Base-by-base conservation (phyloP, 2,329 filamentous ascomycete genomes). In the Fusarium sp. region DNA sequence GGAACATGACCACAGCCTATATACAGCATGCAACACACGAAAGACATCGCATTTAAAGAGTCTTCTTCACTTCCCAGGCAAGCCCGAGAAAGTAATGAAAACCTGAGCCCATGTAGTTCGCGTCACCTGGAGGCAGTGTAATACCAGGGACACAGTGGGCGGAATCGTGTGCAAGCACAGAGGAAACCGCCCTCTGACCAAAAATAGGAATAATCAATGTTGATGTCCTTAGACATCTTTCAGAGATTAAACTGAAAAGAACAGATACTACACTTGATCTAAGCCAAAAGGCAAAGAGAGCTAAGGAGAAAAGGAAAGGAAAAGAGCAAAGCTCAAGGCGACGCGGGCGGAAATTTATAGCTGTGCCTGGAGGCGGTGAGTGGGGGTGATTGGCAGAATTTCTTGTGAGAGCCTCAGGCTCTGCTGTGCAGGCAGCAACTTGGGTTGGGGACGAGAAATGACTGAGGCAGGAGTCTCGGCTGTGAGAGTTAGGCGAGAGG, bases 211-310 rank as follows among this genome's bases (percentile, higher is more conserved):
- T 92, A 94, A 94, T 92, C 90, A 88, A 84, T 85, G 86, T 87
- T 88, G 85, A 84, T 84, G 84, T 84, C 88, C 85, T 83, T 92
- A 87, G 89, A 85, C 84, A 85, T 86, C 86, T 93, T 92, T 91
- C 91, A 94, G 91, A 91, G 90, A 93, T 94, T 94, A 94, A 94
- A 93, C 92, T 94, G 90, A 93, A 92, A 93, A 94, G 91, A 94
- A 94, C 91, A 93, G 91, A 92, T 93, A 93, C 91, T 93, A 93
- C 90, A 93, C 90, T 92, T 93, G 91, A 93, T 93, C 91, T 93
- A 92, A 92, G 88, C 88, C 86, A 88, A 85, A 85, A 84, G 83
- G 79, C 79, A 81, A 81, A 81, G 79, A 81, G 79, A 81, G 79
- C 79, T 81, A 75, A 77, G 67, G 78, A 78, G 63, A 69, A 78